Conservation (phyloP, 2,329 filamentous ascomycete species). For the Blastomyces emzantsi region DNA sequence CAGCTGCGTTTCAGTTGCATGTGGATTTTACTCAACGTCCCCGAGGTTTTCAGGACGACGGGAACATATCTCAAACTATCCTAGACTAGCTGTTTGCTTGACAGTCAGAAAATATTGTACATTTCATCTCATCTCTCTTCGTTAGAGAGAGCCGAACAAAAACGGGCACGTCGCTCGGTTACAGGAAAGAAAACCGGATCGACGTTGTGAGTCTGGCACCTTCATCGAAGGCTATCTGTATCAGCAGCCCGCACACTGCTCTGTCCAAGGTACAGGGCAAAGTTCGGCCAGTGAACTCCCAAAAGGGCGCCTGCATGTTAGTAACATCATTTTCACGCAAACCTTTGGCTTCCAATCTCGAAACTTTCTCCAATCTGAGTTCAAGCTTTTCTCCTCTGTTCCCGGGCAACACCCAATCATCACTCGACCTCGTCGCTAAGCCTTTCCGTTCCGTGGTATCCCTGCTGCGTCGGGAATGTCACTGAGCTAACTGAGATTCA, state of each 20-base stretch:
- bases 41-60: background rate
- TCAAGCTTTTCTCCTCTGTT: background rate
- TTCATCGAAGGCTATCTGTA: background rate
- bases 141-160: background rate
- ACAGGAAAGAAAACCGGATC: background rate
- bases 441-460: constrained; percentile 4
- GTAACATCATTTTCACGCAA: background rate
- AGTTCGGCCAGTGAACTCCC: background rate
- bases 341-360: background rate
- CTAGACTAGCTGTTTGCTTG: background rate
- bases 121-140: background rate
- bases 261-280: background rate
- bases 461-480: constrained; percentile 1
- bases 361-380: background rate
- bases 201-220: background rate
- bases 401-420: background rate
- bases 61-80: background rate
- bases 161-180: background rate
- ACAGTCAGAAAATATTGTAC: background rate
- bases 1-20: background rate
- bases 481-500: background rate
- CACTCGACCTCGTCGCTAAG: background rate
- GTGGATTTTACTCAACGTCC: background rate
- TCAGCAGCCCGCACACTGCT: background rate
- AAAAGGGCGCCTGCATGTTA: background rate